Conservation (phyloP, 495 filamentous ascomycete genomes). For the Aspergillus hancockii region DNA sequence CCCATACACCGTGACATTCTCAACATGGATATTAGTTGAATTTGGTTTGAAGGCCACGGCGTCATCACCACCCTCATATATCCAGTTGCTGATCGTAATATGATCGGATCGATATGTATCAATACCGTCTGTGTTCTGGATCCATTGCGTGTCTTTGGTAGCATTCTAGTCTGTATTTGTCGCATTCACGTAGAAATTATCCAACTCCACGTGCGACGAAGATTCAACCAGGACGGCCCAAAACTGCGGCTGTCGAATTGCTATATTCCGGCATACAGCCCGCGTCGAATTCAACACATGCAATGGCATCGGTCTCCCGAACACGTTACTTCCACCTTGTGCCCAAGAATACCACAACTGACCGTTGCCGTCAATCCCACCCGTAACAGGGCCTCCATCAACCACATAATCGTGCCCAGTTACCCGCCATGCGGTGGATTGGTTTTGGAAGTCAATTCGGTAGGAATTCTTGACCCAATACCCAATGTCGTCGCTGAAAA, state of each 20-base stretch:
- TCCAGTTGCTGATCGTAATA: constrained; percentile 33
- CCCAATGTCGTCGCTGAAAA: constrained; percentile 41
- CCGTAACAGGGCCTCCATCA: constrained; percentile 36
- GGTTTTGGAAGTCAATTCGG: constrained; percentile 47
- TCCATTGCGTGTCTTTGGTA: constrained; percentile 16
- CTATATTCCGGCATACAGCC: background rate
- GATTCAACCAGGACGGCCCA: constrained; percentile 44
- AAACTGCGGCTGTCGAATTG: constrained; percentile 46
- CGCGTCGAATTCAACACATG: constrained; percentile 8
- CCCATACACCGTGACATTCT: constrained; percentile 34
- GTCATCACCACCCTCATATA: constrained; percentile 39
- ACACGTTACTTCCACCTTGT: constrained; percentile 36
- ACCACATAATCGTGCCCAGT: constrained; percentile 44
- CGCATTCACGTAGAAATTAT: constrained; percentile 47
- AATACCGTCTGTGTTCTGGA: constrained; percentile 44
- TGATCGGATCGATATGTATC: constrained; percentile 37
- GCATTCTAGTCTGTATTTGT: constrained; percentile 25
- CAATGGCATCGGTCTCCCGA: constrained; percentile 39
- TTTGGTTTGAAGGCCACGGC: constrained; percentile 40
- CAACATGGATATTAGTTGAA: constrained; percentile 39
- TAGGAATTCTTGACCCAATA: constrained; percentile 49
- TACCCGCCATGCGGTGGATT: constrained; percentile 46
- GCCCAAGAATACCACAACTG: constrained; percentile 46
- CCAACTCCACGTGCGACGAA: constrained; percentile 35
- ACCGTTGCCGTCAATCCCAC: constrained; percentile 50